A percentile compares a stretch with the other conserved stretches of the same genome.
Conservation (phyloP, 208 protist genomes). For the Trypanosomatidae sp. region DNA sequence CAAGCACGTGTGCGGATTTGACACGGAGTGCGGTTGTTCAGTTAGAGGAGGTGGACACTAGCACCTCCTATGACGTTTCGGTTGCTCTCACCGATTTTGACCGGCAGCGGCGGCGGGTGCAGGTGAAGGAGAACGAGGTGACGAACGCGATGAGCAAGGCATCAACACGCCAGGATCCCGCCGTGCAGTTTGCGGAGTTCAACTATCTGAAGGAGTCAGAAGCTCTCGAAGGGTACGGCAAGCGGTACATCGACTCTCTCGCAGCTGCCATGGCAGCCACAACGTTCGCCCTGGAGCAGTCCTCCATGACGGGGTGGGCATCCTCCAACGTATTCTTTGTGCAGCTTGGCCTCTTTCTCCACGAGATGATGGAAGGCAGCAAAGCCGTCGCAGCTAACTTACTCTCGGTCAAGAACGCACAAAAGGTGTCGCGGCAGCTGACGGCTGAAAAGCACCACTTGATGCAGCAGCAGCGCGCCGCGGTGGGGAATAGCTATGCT, state of each 20-base stretch:
- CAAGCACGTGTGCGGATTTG: constrained; percentile 34
- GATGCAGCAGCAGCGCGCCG: constrained; percentile 13
- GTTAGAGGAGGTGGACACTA: constrained; percentile 34
- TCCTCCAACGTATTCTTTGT: constrained; percentile 71
- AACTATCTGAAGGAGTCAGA: constrained; percentile 30
- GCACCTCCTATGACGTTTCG: constrained; percentile 32
- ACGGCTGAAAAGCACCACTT: constrained; percentile 47
- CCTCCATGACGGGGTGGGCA: constrained; percentile 68
- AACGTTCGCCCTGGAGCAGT: constrained; percentile 64
- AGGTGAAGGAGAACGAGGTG: constrained; percentile 36
- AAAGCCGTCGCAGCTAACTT: constrained; percentile 28
- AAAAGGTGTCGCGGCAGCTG: constrained; percentile 54
- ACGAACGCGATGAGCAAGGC: constrained; percentile 5
- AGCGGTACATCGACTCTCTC: constrained; percentile 42
- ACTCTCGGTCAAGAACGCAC: constrained; percentile 54
- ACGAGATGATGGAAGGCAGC: constrained; percentile 23
- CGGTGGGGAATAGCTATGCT: too few relatives aligned
- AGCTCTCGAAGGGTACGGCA: constrained; percentile 23
- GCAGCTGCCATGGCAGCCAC: constrained; percentile 41
- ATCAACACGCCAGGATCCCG: constrained; percentile 8
- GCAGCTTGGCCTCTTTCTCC: constrained; percentile 47
- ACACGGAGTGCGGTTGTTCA: constrained; percentile 33
- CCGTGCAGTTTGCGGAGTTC: constrained; percentile 24
- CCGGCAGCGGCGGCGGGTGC: constrained; percentile 38
- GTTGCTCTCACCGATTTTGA: constrained; percentile 53